Evolutionary conservation across 208 protist genomes (phyloP).

Genomic region (Acanthamoeba rhysodes): DNA sequence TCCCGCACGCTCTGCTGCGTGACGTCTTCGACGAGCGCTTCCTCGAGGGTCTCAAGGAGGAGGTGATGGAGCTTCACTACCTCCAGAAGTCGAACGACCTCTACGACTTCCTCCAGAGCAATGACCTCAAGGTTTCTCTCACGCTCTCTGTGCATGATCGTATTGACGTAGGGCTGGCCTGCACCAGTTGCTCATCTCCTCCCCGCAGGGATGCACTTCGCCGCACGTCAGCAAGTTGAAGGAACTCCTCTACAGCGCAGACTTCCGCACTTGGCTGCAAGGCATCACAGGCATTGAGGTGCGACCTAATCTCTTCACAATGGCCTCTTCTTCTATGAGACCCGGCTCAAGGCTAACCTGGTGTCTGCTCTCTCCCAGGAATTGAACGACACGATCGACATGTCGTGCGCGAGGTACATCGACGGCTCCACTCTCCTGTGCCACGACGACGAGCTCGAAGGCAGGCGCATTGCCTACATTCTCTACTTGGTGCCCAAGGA

Average conservation of each 20-base stretch:
- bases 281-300: slow-evolving; percentile 48
- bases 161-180: too few species aligned
- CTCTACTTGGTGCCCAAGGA: slow-evolving; percentile 73
- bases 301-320: background rate
- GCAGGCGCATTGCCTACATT: slow-evolving; percentile 65
- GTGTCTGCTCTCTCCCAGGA: background rate
- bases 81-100: slow-evolving; percentile 49
- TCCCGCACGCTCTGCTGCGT: background rate
- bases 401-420: slow-evolving; percentile 45
- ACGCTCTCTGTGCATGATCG: background rate
- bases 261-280: slow-evolving; percentile 25
- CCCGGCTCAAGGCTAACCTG: background rate
- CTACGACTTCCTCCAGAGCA: slow-evolving; percentile 60
- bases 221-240: slow-evolving; percentile 31
- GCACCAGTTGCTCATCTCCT: background rate
- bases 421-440: slow-evolving; percentile 50
- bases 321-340: background rate
- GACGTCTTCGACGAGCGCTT: slow-evolving; percentile 28
- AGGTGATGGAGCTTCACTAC: slow-evolving; percentile 24
- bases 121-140: slow-evolving; percentile 58
- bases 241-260: slow-evolving; percentile 12
- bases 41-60: slow-evolving; percentile 39
- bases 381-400: slow-evolving; percentile 61
- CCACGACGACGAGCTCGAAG: slow-evolving; percentile 66
- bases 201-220: background rate